Evolutionary conservation across 1,284 basidiomycete species (phyloP), one percentile per base, ranked within the genome.

Genomic region (Nidula niveotomentosa): DNA sequence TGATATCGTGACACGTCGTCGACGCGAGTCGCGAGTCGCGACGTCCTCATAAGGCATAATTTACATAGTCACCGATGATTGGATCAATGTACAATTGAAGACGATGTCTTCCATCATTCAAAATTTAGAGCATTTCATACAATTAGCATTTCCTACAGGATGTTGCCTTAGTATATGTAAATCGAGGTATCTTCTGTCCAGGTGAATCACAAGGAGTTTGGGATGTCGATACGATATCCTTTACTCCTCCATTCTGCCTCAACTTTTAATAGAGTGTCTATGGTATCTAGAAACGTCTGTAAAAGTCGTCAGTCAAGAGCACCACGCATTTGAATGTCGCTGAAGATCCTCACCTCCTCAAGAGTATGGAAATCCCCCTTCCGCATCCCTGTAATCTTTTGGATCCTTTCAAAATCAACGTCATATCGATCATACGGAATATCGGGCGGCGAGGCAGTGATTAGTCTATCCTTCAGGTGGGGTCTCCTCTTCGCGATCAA

Each of bases 331-430:
- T 41, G 6, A 12, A 41, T 41, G 15, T 41, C 39, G 15, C 4
- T 41, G 39, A 12, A 41, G 39, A 41, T 15, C 15, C 51, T 44
- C 15, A 62, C 64, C 47, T 68, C 55, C 48, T 71, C 65, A 6
- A 64, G 34, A 0, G 60, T 53, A 30, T 58, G 56, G 44, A 70
- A 74, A 18, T 72, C 66, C 17, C 53, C 58, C 39, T 64, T 59
- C 49, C 59, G 61, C 56, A 71, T 60, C 18, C 69, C 70, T 1
- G 71, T 58, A 13, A 71, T 65, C 36, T 66, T 53, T 44, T 70
- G 60, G 2, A 73, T 52, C 33, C 69, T 59, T 34, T 55, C 54
- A 45, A 68, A 65, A 54, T 71, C 66, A 8, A 69, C 49, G 9
- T 63, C 65, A 9, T 62, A 52, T 2, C 58, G 58, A 37, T 64